phyloP scores from a whole-genome alignment of 495 filamentous ascomycete species.

The Aspergillus sclerotiicarbonarius region DNA sequence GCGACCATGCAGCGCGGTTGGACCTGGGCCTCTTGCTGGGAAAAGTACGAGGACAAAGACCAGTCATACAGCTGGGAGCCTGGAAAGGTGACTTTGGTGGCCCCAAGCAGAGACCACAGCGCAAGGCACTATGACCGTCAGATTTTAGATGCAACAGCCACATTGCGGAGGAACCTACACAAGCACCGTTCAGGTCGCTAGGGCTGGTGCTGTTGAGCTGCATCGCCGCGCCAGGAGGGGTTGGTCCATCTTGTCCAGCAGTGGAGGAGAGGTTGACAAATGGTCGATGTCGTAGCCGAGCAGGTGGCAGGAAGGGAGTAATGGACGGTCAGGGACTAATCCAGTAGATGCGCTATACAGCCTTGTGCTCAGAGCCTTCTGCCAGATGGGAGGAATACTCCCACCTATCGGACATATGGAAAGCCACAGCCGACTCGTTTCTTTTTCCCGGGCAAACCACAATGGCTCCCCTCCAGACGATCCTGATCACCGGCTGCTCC shows the following conservation, averaged over 20 bases:
- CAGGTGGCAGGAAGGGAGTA: no score
- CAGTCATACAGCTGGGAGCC: conserved; percentile 17
- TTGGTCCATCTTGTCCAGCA: background rate
- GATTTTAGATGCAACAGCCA: background rate
- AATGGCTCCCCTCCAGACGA: conserved; percentile 6
- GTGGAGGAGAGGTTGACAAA: background rate
- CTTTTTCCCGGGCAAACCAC: no score
- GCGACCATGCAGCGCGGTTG: conserved; percentile 26
- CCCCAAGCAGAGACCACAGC: conserved; percentile 1
- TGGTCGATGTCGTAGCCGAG: no score
- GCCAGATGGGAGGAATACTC: no score
- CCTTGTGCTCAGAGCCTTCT: no score
- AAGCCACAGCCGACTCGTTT: no score
- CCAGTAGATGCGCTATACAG: no score
- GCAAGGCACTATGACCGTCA: conserved; percentile 4
- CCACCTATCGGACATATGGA: no score
- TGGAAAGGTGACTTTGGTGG: conserved; percentile 20
- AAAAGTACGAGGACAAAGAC: conserved; percentile 25
- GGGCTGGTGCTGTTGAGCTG: background rate
- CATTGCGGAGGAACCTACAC: background rate
- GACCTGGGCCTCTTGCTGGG: conserved; percentile 24
- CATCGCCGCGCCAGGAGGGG: background rate
- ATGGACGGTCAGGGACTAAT: no score
- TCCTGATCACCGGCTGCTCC: conserved; percentile 45
- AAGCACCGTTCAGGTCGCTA: background rate